Conservation (phyloP, 2,329 filamentous ascomycete genomes). For the Colletotrichum tamarilloi region DNA sequence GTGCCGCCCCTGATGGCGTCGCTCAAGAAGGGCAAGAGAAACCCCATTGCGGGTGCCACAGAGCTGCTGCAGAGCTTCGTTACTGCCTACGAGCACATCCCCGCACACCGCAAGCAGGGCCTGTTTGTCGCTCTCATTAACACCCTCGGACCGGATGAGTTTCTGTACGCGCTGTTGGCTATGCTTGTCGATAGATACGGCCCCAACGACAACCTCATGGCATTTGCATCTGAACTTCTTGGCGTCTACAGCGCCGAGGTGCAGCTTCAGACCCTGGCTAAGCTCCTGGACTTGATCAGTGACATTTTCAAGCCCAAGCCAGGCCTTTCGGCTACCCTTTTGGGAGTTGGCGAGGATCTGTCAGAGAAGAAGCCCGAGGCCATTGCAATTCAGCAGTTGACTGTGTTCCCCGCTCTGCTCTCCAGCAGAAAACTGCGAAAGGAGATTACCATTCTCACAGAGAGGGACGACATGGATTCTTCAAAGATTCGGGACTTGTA, state of each 20-base stretch:
- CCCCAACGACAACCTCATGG: conserved; percentile 76
- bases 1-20: conserved; percentile 92
- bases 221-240: conserved; percentile 81
- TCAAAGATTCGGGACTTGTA: conserved; percentile 77
- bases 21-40: conserved; percentile 82
- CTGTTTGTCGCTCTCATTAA: conserved; percentile 88
- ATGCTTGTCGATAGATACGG: conserved; percentile 94
- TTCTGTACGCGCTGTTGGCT: conserved; percentile 86
- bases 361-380: conserved; percentile 50
- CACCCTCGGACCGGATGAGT: conserved; percentile 87
- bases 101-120: conserved; percentile 82
- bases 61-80: conserved; percentile 96
- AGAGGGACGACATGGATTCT: conserved; percentile 72
- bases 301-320: conserved; percentile 84
- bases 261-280: conserved; percentile 83
- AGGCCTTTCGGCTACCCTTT: conserved; percentile 76
- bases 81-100: conserved; percentile 95
- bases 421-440: conserved; percentile 66
- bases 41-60: conserved; percentile 82
- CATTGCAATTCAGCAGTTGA: conserved; percentile 65
- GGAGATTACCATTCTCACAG: conserved; percentile 67
- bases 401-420: conserved; percentile 67
- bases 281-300: conserved; percentile 78
- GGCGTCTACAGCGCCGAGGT: conserved; percentile 77
- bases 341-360: conserved; percentile 65